Percentiles rank a stretch among this genome's conserved stretches.
phyloP scores from a whole-genome alignment of 108 stramenopile genomes.

The Asterionellopsis glacialis region DNA sequence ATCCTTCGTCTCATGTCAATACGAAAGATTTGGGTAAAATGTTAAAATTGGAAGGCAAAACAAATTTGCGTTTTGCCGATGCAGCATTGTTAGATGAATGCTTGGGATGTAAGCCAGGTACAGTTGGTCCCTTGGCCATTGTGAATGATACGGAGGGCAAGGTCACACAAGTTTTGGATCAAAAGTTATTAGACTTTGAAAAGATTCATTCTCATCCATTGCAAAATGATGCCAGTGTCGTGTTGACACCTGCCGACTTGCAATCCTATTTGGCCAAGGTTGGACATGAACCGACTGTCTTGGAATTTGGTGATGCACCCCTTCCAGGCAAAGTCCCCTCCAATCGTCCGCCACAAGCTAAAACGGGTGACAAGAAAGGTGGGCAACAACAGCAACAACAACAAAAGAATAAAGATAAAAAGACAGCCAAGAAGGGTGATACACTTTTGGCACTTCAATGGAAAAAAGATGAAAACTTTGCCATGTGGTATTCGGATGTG shows the following conservation, averaged over 20 bases:
- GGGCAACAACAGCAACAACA: slow-evolving; percentile 13
- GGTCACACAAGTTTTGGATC: slow-evolving; percentile 81
- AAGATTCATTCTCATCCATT: slow-evolving; percentile 87
- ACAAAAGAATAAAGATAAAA: slow-evolving; percentile 43
- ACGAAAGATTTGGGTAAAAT: slow-evolving; percentile 78
- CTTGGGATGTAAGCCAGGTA: slow-evolving; percentile 77
- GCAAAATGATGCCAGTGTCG: slow-evolving; percentile 81
- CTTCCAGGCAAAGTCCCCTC: slow-evolving; percentile 24
- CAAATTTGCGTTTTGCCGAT: slow-evolving; percentile 88
- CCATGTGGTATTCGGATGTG: slow-evolving; percentile 96
- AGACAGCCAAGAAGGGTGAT: slow-evolving; percentile 69
- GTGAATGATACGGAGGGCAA: slow-evolving; percentile 59
- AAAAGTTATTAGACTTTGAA: slow-evolving; percentile 38
- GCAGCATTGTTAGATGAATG: slow-evolving; percentile 52
- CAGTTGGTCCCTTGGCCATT: slow-evolving; percentile 84
- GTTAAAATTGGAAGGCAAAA: slow-evolving; percentile 83
- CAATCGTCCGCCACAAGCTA: slow-evolving; percentile 2
- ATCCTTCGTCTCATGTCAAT: slow-evolving; percentile 46
- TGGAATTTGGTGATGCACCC: slow-evolving; percentile 45
- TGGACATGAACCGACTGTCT: slow-evolving; percentile 53
- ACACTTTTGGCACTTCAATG: slow-evolving; percentile 76
- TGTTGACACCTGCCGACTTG: slow-evolving; percentile 59
- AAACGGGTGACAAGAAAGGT: slow-evolving; percentile 12
- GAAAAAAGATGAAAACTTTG: slow-evolving; percentile 93
- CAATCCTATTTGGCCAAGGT: slow-evolving; percentile 46